Percentiles rank a stretch among this genome's conserved stretches.
phyloP scores from a whole-genome alignment of 2,329 filamentous ascomycete species.

The Dissoconium aciculare region DNA sequence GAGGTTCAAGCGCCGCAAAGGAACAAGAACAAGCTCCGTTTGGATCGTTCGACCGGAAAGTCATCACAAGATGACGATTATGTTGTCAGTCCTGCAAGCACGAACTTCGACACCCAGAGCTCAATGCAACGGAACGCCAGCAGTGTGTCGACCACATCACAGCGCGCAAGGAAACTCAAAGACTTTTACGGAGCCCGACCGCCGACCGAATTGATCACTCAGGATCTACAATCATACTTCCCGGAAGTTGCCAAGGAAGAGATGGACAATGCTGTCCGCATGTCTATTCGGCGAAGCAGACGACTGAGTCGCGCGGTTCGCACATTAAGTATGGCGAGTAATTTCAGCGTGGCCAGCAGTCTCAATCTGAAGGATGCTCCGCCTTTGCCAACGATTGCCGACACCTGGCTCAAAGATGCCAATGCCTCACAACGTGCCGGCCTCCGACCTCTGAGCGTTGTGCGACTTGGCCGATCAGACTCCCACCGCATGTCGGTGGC shows the following conservation, averaged over 20 bases:
- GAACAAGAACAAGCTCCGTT: constrained; percentile 69
- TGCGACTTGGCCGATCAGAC: constrained; percentile 40
- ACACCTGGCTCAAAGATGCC: constrained; percentile 65
- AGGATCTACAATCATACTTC: constrained; percentile 93
- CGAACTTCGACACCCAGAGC: constrained; percentile 31
- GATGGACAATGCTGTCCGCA: constrained; percentile 85
- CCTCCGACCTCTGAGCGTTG: constrained; percentile 45
- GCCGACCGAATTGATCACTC: constrained; percentile 92
- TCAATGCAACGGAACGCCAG: constrained; percentile 20
- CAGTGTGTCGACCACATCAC: constrained; percentile 23
- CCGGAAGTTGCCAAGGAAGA: constrained; percentile 86
- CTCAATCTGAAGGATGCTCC: constrained; percentile 76
- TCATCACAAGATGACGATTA: constrained; percentile 73
- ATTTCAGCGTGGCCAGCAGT: constrained; percentile 81
- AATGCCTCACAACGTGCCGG: constrained; percentile 33
- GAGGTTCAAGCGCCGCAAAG: constrained; percentile 46
- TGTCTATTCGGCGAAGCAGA: constrained; percentile 80
- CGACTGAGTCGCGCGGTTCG: constrained; percentile 86
- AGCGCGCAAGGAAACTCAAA: constrained; percentile 43
- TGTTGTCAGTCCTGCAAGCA: constrained; percentile 68
- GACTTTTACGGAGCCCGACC: constrained; percentile 85
- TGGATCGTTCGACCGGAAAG: constrained; percentile 79
- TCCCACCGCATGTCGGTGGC: constrained; percentile 75
- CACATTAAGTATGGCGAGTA: constrained; percentile 85
- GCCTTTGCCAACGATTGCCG: constrained; percentile 87